phyloP scores from a whole-genome alignment of 208 protist genomes.

The Tritrichomonas foetus region DNA sequence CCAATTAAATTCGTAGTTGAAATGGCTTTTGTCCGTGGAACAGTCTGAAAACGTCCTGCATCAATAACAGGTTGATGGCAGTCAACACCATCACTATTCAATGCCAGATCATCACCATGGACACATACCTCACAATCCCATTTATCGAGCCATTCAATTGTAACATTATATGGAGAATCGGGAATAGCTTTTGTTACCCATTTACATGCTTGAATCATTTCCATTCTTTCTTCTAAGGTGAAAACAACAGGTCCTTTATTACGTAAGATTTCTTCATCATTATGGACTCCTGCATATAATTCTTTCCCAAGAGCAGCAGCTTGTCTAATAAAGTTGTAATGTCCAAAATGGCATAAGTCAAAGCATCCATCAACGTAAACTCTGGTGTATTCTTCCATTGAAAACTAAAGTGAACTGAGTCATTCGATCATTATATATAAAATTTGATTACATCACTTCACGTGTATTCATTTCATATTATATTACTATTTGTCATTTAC shows the following conservation, averaged over 20 bases:
- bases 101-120: constrained; percentile 94
- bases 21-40: constrained; percentile 85
- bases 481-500: too few species aligned
- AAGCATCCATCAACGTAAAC: constrained; percentile 63
- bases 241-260: constrained; percentile 92
- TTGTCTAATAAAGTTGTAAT: constrained; percentile 69
- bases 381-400: background rate
- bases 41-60: constrained; percentile 65
- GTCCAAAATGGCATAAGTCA: constrained; percentile 72
- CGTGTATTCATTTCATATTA: too few species aligned
- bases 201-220: constrained; percentile 84
- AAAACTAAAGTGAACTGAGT: too few species aligned
- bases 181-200: constrained; percentile 92
- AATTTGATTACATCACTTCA: too few species aligned
- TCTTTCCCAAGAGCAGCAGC: constrained; percentile 65
- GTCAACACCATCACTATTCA: constrained; percentile 57
- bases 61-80: constrained; percentile 46
- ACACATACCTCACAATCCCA: constrained; percentile 78
- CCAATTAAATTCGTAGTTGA: constrained; percentile 93
- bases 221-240: constrained; percentile 78
- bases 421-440: too few species aligned
- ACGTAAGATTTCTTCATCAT: constrained; percentile 81
- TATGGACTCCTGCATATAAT: constrained; percentile 89
- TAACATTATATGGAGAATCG: constrained; percentile 77
- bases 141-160: constrained; percentile 64